Conservation (phyloP, 306 rosid genomes). For the Quercus robur region DNA sequence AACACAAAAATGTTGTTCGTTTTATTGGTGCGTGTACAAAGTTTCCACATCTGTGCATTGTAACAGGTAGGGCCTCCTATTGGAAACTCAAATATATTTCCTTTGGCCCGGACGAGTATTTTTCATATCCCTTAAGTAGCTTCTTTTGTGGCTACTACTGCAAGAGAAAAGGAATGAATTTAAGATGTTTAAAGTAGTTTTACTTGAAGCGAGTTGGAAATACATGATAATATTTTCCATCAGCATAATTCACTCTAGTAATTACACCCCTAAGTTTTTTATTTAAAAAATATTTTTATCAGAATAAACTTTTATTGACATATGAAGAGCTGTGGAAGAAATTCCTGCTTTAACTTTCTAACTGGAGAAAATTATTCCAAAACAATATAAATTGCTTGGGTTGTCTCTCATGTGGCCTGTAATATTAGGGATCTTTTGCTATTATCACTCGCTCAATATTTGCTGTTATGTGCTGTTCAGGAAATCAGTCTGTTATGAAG, state of each 20-base stretch:
- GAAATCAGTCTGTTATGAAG: neutral
- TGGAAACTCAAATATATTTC: constrained; percentile 6
- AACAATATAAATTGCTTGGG: neutral
- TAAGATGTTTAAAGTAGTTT: neutral
- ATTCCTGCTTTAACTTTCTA: neutral
- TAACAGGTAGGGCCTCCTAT: constrained; percentile 62
- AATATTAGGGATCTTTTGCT: neutral
- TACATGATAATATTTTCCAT: neutral
- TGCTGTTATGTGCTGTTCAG: neutral
- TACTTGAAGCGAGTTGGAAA: neutral
- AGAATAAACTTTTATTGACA: neutral
- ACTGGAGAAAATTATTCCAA: neutral
- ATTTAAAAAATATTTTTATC: neutral
- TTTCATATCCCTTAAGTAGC: neutral
- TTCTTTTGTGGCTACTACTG: neutral
- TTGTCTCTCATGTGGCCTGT: neutral
- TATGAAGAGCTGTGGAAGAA: neutral
- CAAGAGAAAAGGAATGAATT: neutral
- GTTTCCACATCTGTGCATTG: constrained; percentile 83
- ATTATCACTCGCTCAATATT: neutral
- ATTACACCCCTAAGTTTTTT: neutral
- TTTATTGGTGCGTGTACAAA: constrained; percentile 93
- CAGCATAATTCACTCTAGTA: neutral
- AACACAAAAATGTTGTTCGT: constrained; percentile 85
- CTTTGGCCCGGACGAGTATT: constrained; percentile 3